A percentile compares a stretch with the other conserved stretches of the same genome.
Conservation (phyloP, 345 rosid genomes). For the Salix purpurea region DNA sequence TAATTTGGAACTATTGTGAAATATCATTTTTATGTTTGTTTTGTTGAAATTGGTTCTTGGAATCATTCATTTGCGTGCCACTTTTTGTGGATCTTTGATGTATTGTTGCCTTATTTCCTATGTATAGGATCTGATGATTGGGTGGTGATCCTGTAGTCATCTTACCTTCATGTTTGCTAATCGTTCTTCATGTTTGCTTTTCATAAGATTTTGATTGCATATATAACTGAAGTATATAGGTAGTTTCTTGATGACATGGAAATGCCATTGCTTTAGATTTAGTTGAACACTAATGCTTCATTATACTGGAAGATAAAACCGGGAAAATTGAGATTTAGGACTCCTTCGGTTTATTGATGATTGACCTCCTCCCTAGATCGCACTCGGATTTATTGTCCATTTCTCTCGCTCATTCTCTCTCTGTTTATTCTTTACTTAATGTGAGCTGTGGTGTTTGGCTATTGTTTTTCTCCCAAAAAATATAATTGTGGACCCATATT, state of each 20-base stretch:
- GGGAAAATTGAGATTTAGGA: background rate
- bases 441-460: background rate
- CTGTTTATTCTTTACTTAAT: background rate
- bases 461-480: background rate
- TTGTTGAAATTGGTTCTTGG: background rate
- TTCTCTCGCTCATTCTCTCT: background rate
- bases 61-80: background rate
- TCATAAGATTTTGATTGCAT: background rate
- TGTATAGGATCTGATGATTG: conserved; percentile 7
- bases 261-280: background rate
- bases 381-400: background rate
- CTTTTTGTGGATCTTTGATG: background rate
- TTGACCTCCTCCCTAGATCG: background rate
- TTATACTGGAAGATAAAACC: background rate
- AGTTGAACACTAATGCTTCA: background rate
- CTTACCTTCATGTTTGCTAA: background rate
- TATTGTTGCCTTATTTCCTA: background rate
- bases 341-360: background rate
- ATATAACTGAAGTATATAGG: background rate
- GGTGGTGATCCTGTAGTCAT: conserved; percentile 2
- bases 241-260: background rate
- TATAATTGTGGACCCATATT: background rate
- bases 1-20: background rate
- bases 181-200: background rate
- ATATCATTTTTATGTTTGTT: background rate